Conservation (phyloP, 371 early-diverging fungal genomes). For the Mortierella sp. region DNA sequence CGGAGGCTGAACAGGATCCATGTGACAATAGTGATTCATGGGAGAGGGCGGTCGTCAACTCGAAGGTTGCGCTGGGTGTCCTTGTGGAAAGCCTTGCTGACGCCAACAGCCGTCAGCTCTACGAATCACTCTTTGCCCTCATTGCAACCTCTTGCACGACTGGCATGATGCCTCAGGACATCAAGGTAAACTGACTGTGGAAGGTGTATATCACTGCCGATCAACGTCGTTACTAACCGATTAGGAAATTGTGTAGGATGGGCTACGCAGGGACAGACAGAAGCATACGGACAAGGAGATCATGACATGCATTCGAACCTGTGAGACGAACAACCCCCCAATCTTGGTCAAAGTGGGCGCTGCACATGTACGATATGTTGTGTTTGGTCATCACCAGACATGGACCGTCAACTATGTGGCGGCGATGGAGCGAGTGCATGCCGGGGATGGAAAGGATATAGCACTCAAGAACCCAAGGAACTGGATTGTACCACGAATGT, state of each 20-base stretch:
- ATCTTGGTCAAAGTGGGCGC: slow-evolving; percentile 32
- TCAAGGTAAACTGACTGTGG: too few species aligned
- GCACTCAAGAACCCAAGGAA: neutral
- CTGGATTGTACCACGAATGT: slow-evolving; percentile 40
- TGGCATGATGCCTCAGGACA: slow-evolving; percentile 29
- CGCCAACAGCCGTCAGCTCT: slow-evolving; percentile 3
- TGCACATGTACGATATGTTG: slow-evolving; percentile 27
- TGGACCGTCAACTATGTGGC: slow-evolving; percentile 35
- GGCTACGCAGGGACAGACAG: neutral
- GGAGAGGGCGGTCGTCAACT: slow-evolving; percentile 4
- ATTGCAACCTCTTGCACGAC: slow-evolving; percentile 2
- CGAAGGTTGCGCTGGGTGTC: neutral
- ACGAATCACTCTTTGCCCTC: slow-evolving; percentile 5
- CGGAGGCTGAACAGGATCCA: neutral
- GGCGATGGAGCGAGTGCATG: neutral
- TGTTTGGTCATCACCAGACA: slow-evolving; percentile 32
- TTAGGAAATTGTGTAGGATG: too few species aligned
- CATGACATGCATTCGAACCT: slow-evolving; percentile 7
- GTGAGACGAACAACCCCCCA: neutral
- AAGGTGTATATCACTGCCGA: too few species aligned
- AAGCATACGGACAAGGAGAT: slow-evolving; percentile 21
- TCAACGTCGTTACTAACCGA: too few species aligned
- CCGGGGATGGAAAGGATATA: too few species aligned
- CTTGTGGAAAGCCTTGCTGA: neutral
- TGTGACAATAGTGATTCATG: slow-evolving; percentile 2